Evolutionary conservation across 768 basidiomycete genomes (phyloP), one percentile per base, ranked within the genome.

Genomic region (Lactarius hatsudake): DNA sequence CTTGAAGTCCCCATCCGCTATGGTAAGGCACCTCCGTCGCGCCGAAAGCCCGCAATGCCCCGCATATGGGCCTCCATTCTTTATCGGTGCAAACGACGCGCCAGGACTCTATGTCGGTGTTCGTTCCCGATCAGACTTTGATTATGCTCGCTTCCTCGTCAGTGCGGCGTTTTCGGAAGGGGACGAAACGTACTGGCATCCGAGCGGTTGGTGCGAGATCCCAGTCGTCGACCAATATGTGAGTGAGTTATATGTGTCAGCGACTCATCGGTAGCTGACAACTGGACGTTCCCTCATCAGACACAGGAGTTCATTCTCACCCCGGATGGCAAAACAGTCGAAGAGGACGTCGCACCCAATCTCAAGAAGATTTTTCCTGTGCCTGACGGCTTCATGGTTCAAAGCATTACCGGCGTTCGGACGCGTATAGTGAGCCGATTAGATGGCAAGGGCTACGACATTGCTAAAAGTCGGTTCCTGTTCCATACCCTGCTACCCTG

Each of bases 391-490:
- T 93, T 86, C 73, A 77, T 94, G 55, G 77, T 96, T 36, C 82
- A 88, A 61, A 89, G 94, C 73, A 80, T 94, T 10, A 84, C 88
- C 2, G 94, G 94, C 7, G 83, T 97, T 57, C 84, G 91, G 43
- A 83, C 87, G 1, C 87, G 87, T 68, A 87, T 96, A 23, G 87
- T 92, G 28, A 89, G 85, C 73, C 82, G 93, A 32, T 75, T 94
- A 62, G 94, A 96, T 71, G 88, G 89, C 15, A 87, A 82, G 71
- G 94, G 94, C 9, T 96, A 94, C 71, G 92, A 96, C 71, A 83
- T 98, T 62, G 83, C 89, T 40, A 92, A 87, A 79, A 79, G 95
- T 95, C 71, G 73, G 89, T 76, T 23, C 43, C 51, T 23, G 38
- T 30, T 28, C 38, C 61, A n/a, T 28, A 34, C 56, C 26, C 57